Base-by-base conservation (phyloP, 305 asterid genomes). In the Fraxinus ornus region DNA sequence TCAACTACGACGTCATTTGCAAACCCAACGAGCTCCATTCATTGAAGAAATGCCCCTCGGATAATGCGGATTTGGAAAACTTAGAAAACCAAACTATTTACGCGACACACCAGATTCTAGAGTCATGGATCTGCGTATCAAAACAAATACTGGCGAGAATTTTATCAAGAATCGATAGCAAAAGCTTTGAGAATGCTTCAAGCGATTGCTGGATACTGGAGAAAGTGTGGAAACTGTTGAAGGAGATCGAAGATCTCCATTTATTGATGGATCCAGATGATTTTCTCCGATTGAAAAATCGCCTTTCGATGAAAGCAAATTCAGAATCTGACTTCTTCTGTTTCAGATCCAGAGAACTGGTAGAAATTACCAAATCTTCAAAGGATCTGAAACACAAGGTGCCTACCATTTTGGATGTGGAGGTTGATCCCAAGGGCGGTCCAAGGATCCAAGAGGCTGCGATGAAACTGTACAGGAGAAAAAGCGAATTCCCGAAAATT, bases 391-490 rank as follows among this genome's bases (percentile, higher is more conserved):
- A 88, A 87, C 95, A 95, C 80, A 92, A 83, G 79, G 94, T 95
- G n/a, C 98, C 98, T 74, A 86, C 82, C 70, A 88, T 95, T 9
- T 86, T 93, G 22, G 95, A 87, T 3, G 98, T 88, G 81, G 98
- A 90, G 86, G 98, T 93, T 76, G 98, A 95, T 79, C 98, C 97
- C 0, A 91, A 89, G 22, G 98, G 98, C 2, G 97, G 98, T 1
- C 98, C 97, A 73, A 88, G 98, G 82, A 89, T 95, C n/a, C 98
- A 93, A 83, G 94, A 93, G 86, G 95, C 97, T 33, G 94, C 98
- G 82, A 93, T 95, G 98, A 91, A 93, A 52, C 37, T 95, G 74
- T 95, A 91, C 80, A 74, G 87, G 80, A 84, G 74, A 10, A 92
- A 89, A 83, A 86, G 84, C 10, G 88, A 88, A 1, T 84, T 44